Evolutionary conservation across 2,329 filamentous ascomycete species (phyloP).

Genomic region (Westerdykella ornata): DNA sequence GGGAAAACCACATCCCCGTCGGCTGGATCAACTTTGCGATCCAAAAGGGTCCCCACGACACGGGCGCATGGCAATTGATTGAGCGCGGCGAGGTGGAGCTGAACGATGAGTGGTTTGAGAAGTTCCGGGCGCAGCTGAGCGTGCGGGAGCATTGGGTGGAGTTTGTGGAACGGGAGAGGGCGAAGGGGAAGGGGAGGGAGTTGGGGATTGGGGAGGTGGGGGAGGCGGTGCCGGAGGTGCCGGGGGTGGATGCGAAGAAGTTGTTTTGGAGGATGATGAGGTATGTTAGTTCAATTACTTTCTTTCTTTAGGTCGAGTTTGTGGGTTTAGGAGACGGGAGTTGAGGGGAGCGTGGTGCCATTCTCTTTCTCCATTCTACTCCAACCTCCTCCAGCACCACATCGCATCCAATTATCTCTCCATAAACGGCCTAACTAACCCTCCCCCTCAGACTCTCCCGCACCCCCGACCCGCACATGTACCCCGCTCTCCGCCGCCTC

Average conservation of each 20-base stretch:
- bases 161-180: conserved; percentile 41
- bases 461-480: conserved; percentile 78
- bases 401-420: no score
- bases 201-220: conserved; percentile 10
- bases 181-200: conserved; percentile 8
- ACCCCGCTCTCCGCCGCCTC: conserved; percentile 68
- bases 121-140: conserved; percentile 69
- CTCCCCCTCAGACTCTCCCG: conserved; percentile 48
- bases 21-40: conserved; percentile 93
- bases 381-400: no score
- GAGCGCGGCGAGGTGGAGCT: conserved; percentile 77
- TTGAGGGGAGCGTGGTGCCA: no score
- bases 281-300: conserved; percentile 16
- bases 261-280: conserved; percentile 91
- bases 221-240: conserved; percentile 53
- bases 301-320: conserved; percentile 31
- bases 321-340: no score
- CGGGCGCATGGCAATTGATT: conserved; percentile 78
- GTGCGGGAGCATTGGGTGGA: conserved; percentile 60
- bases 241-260: conserved; percentile 66
- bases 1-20: conserved; percentile 64
- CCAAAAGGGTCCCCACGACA: conserved; percentile 63
- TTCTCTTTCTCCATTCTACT: no score
- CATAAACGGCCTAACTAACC: no score
- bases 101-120: conserved; percentile 65